These are phyloP conservation scores for Irpex rosettiformis DNA, from an alignment of 1,284 basidiomycete genomes.

Conservation along the genomic window DNA sequence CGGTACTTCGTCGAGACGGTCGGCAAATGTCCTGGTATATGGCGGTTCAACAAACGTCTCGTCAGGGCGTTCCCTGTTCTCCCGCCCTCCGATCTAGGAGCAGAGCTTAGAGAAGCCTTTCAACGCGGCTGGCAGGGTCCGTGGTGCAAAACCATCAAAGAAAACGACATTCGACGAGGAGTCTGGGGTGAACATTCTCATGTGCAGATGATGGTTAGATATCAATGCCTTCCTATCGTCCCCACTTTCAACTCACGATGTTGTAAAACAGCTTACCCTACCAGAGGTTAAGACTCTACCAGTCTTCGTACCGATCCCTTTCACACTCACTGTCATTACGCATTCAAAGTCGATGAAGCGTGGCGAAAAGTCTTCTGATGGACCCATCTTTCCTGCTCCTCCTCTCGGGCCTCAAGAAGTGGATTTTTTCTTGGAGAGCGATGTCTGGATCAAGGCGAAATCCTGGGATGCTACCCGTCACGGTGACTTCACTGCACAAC, in stretches of 20 bases:
- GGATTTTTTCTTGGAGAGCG: constrained; percentile 3
- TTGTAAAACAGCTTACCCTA: not conserved
- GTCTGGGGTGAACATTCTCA: constrained; percentile 21
- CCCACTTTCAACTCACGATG: not conserved
- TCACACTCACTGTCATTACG: constrained; percentile 1
- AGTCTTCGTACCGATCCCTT: constrained; percentile 1
- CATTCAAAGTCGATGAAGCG: not conserved
- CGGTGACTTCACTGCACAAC: not conserved
- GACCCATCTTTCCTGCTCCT: constrained; percentile 3
- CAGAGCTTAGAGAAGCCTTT: not conserved
- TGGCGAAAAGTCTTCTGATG: not conserved
- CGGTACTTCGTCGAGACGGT: constrained; percentile 21
- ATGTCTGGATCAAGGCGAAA: not conserved
- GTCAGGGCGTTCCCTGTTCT: constrained; percentile 18
- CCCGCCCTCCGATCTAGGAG: constrained; percentile 14
- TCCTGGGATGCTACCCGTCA: not conserved
- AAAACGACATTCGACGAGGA: constrained; percentile 17
- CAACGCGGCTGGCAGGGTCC: not conserved
- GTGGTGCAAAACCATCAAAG: constrained; percentile 7
- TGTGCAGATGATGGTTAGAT: constrained; percentile 16
- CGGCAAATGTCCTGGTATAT: constrained; percentile 20
- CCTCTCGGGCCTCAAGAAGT: constrained; percentile 1
- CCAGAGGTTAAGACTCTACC: not conserved
- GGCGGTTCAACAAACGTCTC: constrained; percentile 11
- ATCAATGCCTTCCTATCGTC: too few species aligned